A percentile compares a stretch with the other conserved stretches of the same genome.
Evolutionary conservation across 495 filamentous ascomycete species (phyloP).

Genomic region (Penicillium arizonense): DNA sequence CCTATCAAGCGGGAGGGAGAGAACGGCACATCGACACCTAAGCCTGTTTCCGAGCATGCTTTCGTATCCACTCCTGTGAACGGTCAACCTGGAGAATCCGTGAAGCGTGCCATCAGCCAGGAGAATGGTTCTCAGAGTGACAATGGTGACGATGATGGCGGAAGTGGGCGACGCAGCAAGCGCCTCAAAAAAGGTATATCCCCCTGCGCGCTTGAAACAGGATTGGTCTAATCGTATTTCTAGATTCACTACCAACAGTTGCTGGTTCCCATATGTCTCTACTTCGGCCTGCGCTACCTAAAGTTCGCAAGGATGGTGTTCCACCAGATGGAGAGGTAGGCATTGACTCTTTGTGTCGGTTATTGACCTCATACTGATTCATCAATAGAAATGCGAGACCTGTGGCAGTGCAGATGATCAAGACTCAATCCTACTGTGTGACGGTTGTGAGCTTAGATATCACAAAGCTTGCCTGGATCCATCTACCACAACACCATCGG

Average conservation of each 20-base stretch:
- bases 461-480: slow-evolving; percentile 89
- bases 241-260: slow-evolving; percentile 84
- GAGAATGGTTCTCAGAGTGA: slow-evolving; percentile 66
- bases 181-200: slow-evolving; percentile 83
- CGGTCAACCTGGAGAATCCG: slow-evolving; percentile 52
- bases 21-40: slow-evolving; percentile 43
- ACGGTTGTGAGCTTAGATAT: slow-evolving; percentile 87
- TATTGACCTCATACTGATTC: slow-evolving; percentile 7
- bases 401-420: slow-evolving; percentile 83
- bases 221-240: slow-evolving; percentile 19
- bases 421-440: slow-evolving; percentile 73
- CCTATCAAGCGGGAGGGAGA: slow-evolving; percentile 52
- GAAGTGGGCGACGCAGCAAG: slow-evolving; percentile 82
- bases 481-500: slow-evolving; percentile 71
- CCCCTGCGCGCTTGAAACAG: neutral
- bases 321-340: slow-evolving; percentile 74
- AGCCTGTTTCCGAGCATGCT: slow-evolving; percentile 38
- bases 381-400: slow-evolving; percentile 72
- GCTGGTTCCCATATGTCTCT: slow-evolving; percentile 96
- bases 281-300: slow-evolving; percentile 76
- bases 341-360: neutral
- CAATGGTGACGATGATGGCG: slow-evolving; percentile 63
- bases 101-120: slow-evolving; percentile 83
- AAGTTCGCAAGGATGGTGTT: slow-evolving; percentile 65
- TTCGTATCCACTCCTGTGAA: slow-evolving; percentile 49